Base-by-base conservation (phyloP, 805 yeast species). In the Cyberlindnera euphorbiiphila region DNA sequence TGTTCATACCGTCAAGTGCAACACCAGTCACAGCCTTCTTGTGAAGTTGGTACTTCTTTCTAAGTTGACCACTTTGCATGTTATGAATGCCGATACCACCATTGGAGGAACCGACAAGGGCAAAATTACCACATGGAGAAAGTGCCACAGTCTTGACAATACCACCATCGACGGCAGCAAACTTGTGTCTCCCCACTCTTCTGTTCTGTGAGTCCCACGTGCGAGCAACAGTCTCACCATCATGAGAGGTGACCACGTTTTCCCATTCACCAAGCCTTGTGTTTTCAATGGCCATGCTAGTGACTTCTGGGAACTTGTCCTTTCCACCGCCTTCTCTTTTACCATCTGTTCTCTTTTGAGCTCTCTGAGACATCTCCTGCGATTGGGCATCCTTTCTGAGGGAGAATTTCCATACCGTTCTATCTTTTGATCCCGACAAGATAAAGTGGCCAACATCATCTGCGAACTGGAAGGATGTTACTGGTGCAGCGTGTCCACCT, bases 401-500 rank as follows among this genome's bases (percentile, higher is more conserved):
- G 1, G 98, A 89, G 53, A 93, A 91, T 8, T 78, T 73, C 98
- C 98, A 93, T 50, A 94, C 71, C 2, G 95, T 72, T 51, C 74
- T 72, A 62, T 93, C 98, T 46, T 79, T 72, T 0, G 97, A 85
- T 2, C 94, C 94, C 36, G 96, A 85, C 37, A 85, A 70, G 9
- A 94, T 56, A 60, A 78, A 85, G 61, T 94, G 98, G 3, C 95
- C 78, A 32, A 78, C 78, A 34, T 77, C 78, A 50, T 84, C 83
- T 5, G 94, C 85, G 61, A 93, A 93, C 17, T 68, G 65, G 27
- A 93, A 76, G 5, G 76, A 57, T 0, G 82, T 70, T 3, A 98
- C 94, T 4, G 98, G 95, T 21, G 85, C 82, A 4, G 95, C 78
- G 59, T 93, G 98, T n/a, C 99, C 99, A 52, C 97, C 98, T 57